Percentiles rank a stretch among this genome's conserved stretches.
Conservation (phyloP, 139 green algal genomes). For the Closterium sp. region DNA sequence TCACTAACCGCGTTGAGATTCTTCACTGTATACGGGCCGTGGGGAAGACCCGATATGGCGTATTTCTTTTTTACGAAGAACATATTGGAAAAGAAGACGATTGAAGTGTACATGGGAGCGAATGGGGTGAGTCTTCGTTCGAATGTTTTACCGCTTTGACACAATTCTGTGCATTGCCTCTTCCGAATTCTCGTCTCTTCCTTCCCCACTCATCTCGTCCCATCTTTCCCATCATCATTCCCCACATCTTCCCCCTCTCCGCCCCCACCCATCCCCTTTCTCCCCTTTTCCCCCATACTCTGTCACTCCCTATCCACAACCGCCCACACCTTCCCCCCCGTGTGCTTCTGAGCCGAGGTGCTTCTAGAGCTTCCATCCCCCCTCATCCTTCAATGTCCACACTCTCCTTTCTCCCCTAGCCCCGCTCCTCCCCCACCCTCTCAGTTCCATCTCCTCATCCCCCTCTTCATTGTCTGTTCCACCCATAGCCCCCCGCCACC, state of each 20-base stretch:
- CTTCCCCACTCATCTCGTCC: no score
- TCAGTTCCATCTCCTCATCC: not conserved
- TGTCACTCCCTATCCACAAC: not conserved
- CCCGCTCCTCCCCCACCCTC: not conserved
- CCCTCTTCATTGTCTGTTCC: not conserved
- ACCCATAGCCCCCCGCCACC: no score
- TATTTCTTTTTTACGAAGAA: constrained; percentile 69
- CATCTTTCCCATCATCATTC: not conserved
- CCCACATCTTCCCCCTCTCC: no score
- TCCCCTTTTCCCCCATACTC: not conserved
- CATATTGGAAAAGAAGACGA: constrained; percentile 49
- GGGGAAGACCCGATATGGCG: constrained; percentile 71
- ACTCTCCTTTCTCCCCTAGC: not conserved
- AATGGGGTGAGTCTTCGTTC: not conserved
- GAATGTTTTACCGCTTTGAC: no score
- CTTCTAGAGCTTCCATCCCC: no score
- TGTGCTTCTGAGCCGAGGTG: no score
- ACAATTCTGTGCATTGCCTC: no score
- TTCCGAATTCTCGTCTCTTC: no score
- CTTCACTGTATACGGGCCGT: constrained; percentile 85
- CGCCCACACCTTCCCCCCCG: no score
- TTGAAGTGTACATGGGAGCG: not conserved
- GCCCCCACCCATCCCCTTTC: not conserved
- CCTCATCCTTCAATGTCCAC: not conserved
- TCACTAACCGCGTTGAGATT: constrained; percentile 66